phyloP scores from a whole-genome alignment of 306 rosid genomes.

The Aeschynomene evenia region DNA sequence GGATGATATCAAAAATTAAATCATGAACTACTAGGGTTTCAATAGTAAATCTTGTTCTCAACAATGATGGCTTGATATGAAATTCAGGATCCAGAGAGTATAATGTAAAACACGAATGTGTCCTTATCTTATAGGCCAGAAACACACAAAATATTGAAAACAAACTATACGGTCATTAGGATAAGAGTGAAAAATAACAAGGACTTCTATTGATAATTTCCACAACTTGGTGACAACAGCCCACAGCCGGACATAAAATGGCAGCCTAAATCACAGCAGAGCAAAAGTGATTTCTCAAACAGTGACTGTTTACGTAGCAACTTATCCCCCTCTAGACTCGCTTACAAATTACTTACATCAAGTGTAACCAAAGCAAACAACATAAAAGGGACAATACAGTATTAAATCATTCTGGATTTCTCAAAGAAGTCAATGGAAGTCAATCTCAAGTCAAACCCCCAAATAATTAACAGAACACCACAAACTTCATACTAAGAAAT shows the following conservation, averaged over 20 bases:
- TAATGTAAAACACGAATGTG: slow-evolving; percentile 5
- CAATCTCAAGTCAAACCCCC: background rate
- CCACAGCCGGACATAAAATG: background rate
- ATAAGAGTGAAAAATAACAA: background rate
- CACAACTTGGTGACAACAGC: too few relatives aligned
- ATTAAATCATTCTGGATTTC: background rate
- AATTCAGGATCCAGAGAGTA: background rate
- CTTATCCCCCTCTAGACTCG: background rate
- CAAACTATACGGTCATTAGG: background rate
- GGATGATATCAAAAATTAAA: slow-evolving; percentile 15
- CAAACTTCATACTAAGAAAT: background rate
- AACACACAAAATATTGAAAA: background rate
- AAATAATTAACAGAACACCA: slow-evolving; percentile 3
- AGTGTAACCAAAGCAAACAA: background rate
- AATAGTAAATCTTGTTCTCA: slow-evolving; percentile 8
- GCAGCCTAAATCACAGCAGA: background rate
- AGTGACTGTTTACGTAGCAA: background rate
- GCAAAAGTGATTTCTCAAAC: background rate
- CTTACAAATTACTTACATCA: background rate
- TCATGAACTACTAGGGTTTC: slow-evolving; percentile 20
- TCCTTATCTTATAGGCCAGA: background rate
- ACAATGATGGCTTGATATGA: background rate
- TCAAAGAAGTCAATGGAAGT: background rate
- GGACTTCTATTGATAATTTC: background rate
- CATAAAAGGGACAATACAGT: background rate